Conservation (phyloP, 768 basidiomycete species). For the Termitomyces sp. region DNA sequence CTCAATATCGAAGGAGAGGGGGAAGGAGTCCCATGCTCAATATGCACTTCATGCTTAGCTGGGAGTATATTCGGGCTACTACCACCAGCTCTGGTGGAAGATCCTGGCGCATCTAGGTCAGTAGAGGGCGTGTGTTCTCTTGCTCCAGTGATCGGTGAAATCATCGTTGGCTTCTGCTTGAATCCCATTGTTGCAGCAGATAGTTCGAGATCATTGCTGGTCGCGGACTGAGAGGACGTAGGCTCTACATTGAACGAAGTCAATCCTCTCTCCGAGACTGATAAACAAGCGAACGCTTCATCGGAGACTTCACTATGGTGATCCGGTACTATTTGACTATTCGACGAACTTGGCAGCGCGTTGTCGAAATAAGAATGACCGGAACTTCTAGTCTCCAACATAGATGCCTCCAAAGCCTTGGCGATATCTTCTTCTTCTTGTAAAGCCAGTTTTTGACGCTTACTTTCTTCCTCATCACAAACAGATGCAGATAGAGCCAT, state of each 20-base stretch:
- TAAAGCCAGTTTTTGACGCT: slow-evolving; percentile 27
- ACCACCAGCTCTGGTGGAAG: neutral
- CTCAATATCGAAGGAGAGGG: neutral
- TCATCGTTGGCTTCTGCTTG: neutral
- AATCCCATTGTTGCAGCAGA: neutral
- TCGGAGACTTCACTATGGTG: neutral
- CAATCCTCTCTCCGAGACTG: neutral
- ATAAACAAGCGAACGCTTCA: slow-evolving; percentile 16
- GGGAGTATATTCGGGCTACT: neutral
- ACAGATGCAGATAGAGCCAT: slow-evolving; percentile 48
- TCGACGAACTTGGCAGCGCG: slow-evolving; percentile 20
- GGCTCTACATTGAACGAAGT: neutral
- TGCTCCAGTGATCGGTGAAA: neutral
- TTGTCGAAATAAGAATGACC: neutral
- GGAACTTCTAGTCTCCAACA: slow-evolving; percentile 12
- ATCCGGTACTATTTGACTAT: neutral
- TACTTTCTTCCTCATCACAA: slow-evolving; percentile 24
- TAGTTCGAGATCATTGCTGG: neutral
- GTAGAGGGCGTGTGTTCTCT: neutral
- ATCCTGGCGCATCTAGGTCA: neutral
- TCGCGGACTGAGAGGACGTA: neutral
- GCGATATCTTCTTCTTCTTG: slow-evolving; percentile 67
- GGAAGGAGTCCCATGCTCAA: neutral
- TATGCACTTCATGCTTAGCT: neutral
- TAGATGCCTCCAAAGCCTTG: slow-evolving; percentile 54